Evolutionary conservation across 78 protist genomes (phyloP).

Genomic region (Trichosphaerium sp.): DNA sequence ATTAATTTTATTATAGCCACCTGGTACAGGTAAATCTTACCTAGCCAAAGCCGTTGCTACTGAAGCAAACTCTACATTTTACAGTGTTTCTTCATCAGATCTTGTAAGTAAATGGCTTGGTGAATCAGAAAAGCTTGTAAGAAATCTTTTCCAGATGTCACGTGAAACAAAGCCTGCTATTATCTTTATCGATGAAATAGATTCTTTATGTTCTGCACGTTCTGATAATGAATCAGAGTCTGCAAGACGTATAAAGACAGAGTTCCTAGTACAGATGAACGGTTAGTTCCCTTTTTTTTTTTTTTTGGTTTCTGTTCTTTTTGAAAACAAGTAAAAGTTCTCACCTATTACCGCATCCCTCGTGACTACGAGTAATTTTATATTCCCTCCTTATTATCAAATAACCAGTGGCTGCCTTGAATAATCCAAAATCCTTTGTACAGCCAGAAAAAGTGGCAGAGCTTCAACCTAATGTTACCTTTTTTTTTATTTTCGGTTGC

Average conservation of each 20-base stretch:
- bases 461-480: not conserved
- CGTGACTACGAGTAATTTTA: too few relatives aligned
- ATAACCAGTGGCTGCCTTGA: not conserved
- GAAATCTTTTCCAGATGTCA: slow-evolving; percentile 89
- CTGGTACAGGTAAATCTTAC: slow-evolving; percentile 96
- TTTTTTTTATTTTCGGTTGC: not conserved
- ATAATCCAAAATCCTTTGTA: not conserved
- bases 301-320: not conserved
- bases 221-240: slow-evolving; percentile 84
- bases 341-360: too few relatives aligned
- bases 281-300: slow-evolving; percentile 27
- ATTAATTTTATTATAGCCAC: slow-evolving; percentile 42
- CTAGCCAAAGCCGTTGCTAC: slow-evolving; percentile 98
- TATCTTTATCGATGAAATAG: slow-evolving; percentile 98
- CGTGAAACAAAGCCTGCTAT: slow-evolving; percentile 78
- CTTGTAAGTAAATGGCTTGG: slow-evolving; percentile 95
- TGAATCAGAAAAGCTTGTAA: slow-evolving; percentile 87
- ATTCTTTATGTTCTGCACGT: slow-evolving; percentile 78
- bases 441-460: too few relatives aligned
- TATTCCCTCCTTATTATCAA: too few relatives aligned
- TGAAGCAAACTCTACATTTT: slow-evolving; percentile 89
- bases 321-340: too few relatives aligned
- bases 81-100: slow-evolving; percentile 86
- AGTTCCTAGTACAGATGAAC: slow-evolving; percentile 95
- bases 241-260: slow-evolving; percentile 94